Evolutionary conservation across 352 stramenopile species (phyloP).

Genomic region (Pilasporangium apinafurcum): DNA sequence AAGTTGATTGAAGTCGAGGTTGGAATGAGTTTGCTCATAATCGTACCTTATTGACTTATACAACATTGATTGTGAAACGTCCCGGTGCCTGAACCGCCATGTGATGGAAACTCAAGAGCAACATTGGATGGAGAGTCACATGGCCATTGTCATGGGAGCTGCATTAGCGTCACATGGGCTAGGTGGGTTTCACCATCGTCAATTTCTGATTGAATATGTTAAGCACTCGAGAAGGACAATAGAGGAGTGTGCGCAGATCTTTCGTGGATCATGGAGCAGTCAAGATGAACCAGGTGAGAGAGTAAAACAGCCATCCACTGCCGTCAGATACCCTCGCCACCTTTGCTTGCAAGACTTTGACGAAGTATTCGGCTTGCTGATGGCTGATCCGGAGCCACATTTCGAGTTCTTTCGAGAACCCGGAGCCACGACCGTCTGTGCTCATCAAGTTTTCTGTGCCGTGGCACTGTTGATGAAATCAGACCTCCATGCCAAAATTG

Average conservation of each 20-base stretch:
- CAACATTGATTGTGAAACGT: too few species aligned
- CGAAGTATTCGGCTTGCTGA: constrained; percentile 70
- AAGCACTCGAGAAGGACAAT: constrained; percentile 31
- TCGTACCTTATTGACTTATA: too few species aligned
- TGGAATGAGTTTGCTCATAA: too few species aligned
- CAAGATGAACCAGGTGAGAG: background rate
- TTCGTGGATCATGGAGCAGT: constrained; percentile 13
- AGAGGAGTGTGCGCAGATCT: constrained; percentile 58
- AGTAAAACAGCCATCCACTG: background rate
- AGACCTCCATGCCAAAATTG: constrained; percentile 52
- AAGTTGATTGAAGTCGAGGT: too few species aligned
- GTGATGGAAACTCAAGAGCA: too few species aligned
- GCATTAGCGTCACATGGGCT: constrained; percentile 12
- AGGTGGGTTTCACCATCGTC: constrained; percentile 11
- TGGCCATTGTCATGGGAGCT: constrained; percentile 12
- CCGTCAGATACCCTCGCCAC: constrained; percentile 29
- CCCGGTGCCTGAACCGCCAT: too few species aligned
- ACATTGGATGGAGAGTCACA: too few species aligned
- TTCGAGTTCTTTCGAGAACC: constrained; percentile 55
- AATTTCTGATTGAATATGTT: constrained; percentile 55
- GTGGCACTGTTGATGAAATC: constrained; percentile 44
- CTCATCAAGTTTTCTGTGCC: constrained; percentile 49
- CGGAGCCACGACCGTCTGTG: constrained; percentile 21
- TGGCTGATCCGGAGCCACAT: constrained; percentile 54
- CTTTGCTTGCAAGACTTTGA: constrained; percentile 51